These are phyloP conservation scores for Aegilops tauschii DNA, from an alignment of 176 grass and related monocot species.

Conservation along the genomic window DNA sequence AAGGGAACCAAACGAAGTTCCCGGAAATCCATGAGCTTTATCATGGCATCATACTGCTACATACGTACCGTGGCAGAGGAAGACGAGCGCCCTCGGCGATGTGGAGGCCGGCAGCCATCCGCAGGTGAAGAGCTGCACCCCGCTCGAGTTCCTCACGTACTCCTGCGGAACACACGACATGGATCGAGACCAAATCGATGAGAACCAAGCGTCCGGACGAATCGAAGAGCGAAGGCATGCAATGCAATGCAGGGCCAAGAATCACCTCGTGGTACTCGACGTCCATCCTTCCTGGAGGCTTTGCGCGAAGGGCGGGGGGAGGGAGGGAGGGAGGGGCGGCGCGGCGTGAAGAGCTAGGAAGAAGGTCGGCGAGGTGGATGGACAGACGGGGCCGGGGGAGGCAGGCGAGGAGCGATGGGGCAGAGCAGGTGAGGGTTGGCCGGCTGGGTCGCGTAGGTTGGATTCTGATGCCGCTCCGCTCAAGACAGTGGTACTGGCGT, in stretches of 20 bases:
- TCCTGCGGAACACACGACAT: conserved; percentile 30
- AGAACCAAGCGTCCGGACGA: neutral
- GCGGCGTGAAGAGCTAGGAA: neutral
- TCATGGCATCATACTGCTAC: too few relatives aligned
- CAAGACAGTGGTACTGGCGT: neutral
- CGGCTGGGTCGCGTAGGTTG: neutral
- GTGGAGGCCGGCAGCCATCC: conserved; percentile 64
- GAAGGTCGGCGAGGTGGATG: neutral
- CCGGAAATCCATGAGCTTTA: too few relatives aligned
- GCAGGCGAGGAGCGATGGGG: neutral
- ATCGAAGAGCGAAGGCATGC: neutral
- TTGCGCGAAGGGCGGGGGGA: neutral
- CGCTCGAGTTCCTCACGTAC: conserved; percentile 76
- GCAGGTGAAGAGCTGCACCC: conserved; percentile 90
- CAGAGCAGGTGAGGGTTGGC: neutral
- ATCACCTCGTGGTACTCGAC: conserved; percentile 38
- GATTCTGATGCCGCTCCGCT: neutral
- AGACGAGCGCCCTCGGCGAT: conserved; percentile 85
- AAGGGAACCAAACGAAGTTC: neutral
- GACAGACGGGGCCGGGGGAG: neutral
- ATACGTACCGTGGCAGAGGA: conserved; percentile 84
- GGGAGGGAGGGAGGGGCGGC: neutral
- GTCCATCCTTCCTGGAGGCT: conserved; percentile 23
- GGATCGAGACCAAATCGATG: neutral
- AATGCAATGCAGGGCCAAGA: too few relatives aligned